Base-by-base conservation (phyloP, 2,329 filamentous ascomycete genomes). In the Alternaria viburni region DNA sequence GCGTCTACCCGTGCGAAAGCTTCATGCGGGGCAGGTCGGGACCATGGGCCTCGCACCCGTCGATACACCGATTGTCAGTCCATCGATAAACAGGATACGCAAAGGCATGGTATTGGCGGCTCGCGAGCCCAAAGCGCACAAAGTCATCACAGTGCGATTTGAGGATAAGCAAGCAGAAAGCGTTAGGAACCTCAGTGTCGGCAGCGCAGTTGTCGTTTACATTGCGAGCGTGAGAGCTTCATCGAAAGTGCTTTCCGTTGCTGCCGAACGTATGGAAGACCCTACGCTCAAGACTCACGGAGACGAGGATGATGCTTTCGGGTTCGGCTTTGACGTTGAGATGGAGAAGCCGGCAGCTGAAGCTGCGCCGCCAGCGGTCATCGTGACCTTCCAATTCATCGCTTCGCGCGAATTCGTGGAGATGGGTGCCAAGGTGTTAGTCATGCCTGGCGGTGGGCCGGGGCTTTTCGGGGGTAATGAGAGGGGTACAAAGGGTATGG, bases 151-250 rank as follows among this genome's bases (percentile, higher is more conserved):
- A 1, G 93, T 93, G 0, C 85, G 86, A 1, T 96, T 97, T 74
- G 82, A 86, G 1, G 86, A 69, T 2, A 43, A 52, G 6, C 74
- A 76, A 57, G 72, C 90, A 6, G 79, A 84, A 0, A 87, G 90
- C 52, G 86, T 90, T 0, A 86, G 86, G 23, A 83, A 86, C 1
- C 83, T 97, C 7, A 85, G 86, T 0, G 81, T 89, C 1, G 91
- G 92, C 1, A 90, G 87, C 44, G 84, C 90, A 32, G 89, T 94
- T 6, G 93, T 96, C 28, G 87, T 95, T 1, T 98, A 97, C 74
- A 88, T 94, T 44, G 93, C 93, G 17, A 97, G 93, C 74, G 90
- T 98, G 13, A 87, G 95, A 9, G 91, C 93, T 1, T 89, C 91
- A 0, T 94, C 93, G 1, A 90, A 91, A 63, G 88, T 98, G 1